A percentile compares a stretch with the other conserved stretches of the same genome.
Evolutionary conservation across 192 early-diverging fungal species (phyloP).

Genomic region (Coemansia sp.): DNA sequence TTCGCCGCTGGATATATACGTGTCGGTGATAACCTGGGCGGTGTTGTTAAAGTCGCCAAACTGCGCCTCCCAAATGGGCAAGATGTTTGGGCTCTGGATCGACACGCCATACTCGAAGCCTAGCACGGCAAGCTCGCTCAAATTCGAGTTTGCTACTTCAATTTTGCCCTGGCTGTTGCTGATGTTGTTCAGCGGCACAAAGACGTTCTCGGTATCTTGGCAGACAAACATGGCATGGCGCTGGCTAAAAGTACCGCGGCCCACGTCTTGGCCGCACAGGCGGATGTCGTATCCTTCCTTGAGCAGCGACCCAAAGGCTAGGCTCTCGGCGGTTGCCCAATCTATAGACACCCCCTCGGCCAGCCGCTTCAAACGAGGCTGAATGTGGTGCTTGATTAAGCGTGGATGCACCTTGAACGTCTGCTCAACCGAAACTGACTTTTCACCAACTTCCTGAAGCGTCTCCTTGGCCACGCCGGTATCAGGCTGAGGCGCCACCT

Average conservation of each 20-base stretch:
- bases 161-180: constrained; percentile 58
- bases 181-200: constrained; percentile 81
- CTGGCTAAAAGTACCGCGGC: constrained; percentile 96
- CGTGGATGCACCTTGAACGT: constrained; percentile 79
- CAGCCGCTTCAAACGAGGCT: constrained; percentile 72
- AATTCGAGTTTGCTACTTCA: constrained; percentile 87
- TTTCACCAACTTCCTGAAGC: constrained; percentile 69
- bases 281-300: constrained; percentile 85
- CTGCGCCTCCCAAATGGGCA: constrained; percentile 98
- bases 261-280: constrained; percentile 96
- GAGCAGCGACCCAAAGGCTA: constrained; percentile 87
- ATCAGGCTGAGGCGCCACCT: constrained; percentile 35
- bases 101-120: constrained; percentile 96
- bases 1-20: constrained; percentile 83
- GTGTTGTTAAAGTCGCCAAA: constrained; percentile 99
- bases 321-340: constrained; percentile 93
- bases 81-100: constrained; percentile 77
- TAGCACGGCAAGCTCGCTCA: constrained; percentile 94
- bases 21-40: constrained; percentile 94
- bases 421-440: constrained; percentile 70
- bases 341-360: constrained; percentile 71
- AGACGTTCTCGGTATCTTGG: constrained; percentile 82
- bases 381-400: constrained; percentile 87
- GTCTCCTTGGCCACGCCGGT: constrained; percentile 64
- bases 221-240: constrained; percentile 96